Evolutionary conservation across 495 filamentous ascomycete genomes (phyloP).

Genomic region (Cercophora sp.): DNA sequence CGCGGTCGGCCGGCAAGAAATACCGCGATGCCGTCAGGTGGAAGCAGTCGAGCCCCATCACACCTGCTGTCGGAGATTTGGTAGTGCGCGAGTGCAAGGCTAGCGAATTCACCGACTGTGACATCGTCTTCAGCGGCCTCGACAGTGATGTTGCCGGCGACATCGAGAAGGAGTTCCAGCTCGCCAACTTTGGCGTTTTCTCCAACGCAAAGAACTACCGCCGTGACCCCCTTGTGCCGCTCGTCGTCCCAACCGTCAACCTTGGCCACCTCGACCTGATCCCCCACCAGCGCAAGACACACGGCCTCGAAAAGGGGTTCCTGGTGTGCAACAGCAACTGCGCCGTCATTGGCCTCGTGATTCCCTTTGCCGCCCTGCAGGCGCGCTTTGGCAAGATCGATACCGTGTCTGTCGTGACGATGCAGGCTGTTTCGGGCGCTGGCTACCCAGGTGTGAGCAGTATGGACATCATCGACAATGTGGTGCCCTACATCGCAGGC

Average conservation of each 20-base stretch:
- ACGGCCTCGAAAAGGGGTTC: slow-evolving; percentile 70
- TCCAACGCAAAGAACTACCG: slow-evolving; percentile 90
- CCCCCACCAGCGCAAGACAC: slow-evolving; percentile 65
- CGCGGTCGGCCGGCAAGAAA: slow-evolving; percentile 73
- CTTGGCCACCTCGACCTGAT: slow-evolving; percentile 73
- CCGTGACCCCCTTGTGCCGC: slow-evolving; percentile 73
- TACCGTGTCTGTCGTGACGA: slow-evolving; percentile 75
- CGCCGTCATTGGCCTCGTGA: slow-evolving; percentile 82
- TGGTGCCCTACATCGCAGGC: slow-evolving; percentile 80
- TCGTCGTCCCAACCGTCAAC: slow-evolving; percentile 84
- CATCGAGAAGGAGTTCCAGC: slow-evolving; percentile 76
- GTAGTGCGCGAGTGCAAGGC: slow-evolving; percentile 73
- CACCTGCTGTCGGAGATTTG: slow-evolving; percentile 59
- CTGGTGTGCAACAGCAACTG: slow-evolving; percentile 89
- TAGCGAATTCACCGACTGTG: slow-evolving; percentile 72
- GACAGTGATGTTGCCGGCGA: slow-evolving; percentile 81
- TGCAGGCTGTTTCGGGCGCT: slow-evolving; percentile 81
- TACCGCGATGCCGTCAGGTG: slow-evolving; percentile 80
- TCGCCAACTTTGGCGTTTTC: slow-evolving; percentile 74
- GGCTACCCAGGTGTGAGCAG: slow-evolving; percentile 85
- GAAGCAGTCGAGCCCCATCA: slow-evolving; percentile 78
- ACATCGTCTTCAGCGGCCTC: slow-evolving; percentile 84
- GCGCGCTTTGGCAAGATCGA: slow-evolving; percentile 71
- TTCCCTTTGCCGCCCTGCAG: slow-evolving; percentile 81
- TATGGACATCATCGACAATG: slow-evolving; percentile 72